Evolutionary conservation across 140 eudicot species (phyloP), one percentile per base, ranked within the genome.

Genomic region (Artemisia princeps): DNA sequence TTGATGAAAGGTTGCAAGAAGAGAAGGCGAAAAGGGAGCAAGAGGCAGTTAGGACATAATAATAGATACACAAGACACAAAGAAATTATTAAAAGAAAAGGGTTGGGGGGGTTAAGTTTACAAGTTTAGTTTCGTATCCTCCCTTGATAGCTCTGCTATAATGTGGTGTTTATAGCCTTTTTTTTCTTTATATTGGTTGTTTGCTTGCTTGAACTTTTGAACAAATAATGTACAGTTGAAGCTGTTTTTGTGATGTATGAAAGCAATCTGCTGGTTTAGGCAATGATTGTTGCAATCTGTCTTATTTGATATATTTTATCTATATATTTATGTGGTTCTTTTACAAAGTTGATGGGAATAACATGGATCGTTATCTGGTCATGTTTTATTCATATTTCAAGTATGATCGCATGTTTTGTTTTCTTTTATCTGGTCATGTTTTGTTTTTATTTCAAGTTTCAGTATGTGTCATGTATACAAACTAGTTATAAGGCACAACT

Each of bases 21-120:
- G 76, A 66, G 65, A 63, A 68, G 66, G 75, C 73, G 72, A 74
- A 60, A 78, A 87, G 2, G 70, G 77, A 64, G 72, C 73, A 76
- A 65, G 73, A 76, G 56, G 61, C 81, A 20, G 70, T 77, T 51
- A 50, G 81, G 77, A 45, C 73, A 55, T 76, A n/a, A 52, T 62
- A 24, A 48, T 17, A 24, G 24, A 15, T 49, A 46, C 66, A 73
- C 28, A 44, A 54, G 69, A 15, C 46, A 49, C 10, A 52, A 28
- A 57, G 12, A 22, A 17, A 54, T 54, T 54, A 40, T 51, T 51
- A n/a, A 12, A 26, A 49, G 13, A 11, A 70, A 23, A 48, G 55
- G 13, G 48, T 19, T 68, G 48, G 52, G 58, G 23, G 48, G 8
- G 58, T 46, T 22, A 49, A 33, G 76, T 70, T 76, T 77, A 76